Evolutionary conservation across 176 grass and related monocot species (phyloP).

Genomic region (Thalia dealbata): DNA sequence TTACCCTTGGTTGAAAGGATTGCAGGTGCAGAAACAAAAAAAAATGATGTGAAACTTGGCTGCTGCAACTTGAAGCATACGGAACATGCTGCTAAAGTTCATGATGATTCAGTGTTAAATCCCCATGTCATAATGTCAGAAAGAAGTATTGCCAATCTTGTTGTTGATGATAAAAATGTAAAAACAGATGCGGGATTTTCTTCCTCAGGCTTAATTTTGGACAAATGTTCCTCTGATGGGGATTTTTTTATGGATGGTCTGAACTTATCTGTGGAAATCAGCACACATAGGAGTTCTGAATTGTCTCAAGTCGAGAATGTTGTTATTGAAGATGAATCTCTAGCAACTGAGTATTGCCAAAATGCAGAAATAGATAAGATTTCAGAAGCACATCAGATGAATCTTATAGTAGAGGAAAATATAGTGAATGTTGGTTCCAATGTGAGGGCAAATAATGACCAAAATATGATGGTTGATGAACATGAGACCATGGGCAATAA

Average conservation of each 20-base stretch:
- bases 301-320: not conserved
- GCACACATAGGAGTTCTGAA: not conserved
- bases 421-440: not conserved
- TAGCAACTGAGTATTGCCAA: not conserved
- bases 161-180: not conserved
- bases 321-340: not conserved
- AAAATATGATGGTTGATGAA: constrained; percentile 2
- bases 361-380: not conserved
- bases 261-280: constrained; percentile 7
- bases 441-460: not conserved
- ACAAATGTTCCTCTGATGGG: not conserved
- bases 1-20: not conserved
- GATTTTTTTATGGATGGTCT: not conserved
- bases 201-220: not conserved
- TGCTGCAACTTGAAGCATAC: not conserved
- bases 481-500: not conserved
- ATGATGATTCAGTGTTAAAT: not conserved
- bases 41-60: not conserved
- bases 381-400: not conserved
- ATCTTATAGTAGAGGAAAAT: not conserved
- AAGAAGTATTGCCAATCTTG: not conserved
- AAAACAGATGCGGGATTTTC: not conserved
- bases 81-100: not conserved
- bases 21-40: not conserved
- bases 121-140: not conserved